A percentile compares a stretch with the other conserved stretches of the same genome.
phyloP scores from a whole-genome alignment of 2,329 filamentous ascomycete species.

The Arthrobotrys sinensis region DNA sequence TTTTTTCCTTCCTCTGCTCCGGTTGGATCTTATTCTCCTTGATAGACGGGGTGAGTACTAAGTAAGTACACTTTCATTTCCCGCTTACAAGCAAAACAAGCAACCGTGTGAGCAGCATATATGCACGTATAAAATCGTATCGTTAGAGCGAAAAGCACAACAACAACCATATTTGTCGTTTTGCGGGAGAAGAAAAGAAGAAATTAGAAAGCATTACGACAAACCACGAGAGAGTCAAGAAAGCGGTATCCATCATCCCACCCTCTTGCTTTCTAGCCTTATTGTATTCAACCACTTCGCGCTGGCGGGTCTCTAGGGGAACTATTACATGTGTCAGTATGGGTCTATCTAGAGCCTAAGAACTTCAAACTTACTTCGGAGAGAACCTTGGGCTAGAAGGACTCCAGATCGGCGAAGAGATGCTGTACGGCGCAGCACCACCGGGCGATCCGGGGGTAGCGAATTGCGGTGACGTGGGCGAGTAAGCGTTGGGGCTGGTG shows the following conservation, averaged over 20 bases:
- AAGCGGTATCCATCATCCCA: conserved; percentile 11
- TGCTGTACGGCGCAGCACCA: conserved; percentile 66
- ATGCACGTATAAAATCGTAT: conserved; percentile 4
- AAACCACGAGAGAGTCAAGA: conserved; percentile 35
- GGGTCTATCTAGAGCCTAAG: neutral
- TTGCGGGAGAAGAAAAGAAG: conserved; percentile 41
- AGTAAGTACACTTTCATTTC: neutral
- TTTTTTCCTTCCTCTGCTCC: conserved; percentile 28
- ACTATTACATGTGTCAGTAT: conserved; percentile 49
- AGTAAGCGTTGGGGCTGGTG: conserved; percentile 73
- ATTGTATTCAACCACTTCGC: conserved; percentile 35
- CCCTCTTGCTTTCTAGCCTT: neutral
- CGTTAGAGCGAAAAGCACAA: conserved; percentile 1
- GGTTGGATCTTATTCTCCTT: neutral
- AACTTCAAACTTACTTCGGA: conserved; percentile 63
- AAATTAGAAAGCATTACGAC: conserved; percentile 45
- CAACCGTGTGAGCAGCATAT: neutral
- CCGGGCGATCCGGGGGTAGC: conserved; percentile 65
- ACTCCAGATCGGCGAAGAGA: conserved; percentile 67
- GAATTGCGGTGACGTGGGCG: conserved; percentile 76
- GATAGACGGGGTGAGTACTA: neutral
- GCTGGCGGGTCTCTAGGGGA: conserved; percentile 63
- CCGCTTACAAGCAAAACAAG: neutral
- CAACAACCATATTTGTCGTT: conserved; percentile 3
- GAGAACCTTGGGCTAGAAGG: conserved; percentile 63